Evolutionary conservation across 148 eudicot genomes (phyloP).

Genomic region (Beta vulgaris): DNA sequence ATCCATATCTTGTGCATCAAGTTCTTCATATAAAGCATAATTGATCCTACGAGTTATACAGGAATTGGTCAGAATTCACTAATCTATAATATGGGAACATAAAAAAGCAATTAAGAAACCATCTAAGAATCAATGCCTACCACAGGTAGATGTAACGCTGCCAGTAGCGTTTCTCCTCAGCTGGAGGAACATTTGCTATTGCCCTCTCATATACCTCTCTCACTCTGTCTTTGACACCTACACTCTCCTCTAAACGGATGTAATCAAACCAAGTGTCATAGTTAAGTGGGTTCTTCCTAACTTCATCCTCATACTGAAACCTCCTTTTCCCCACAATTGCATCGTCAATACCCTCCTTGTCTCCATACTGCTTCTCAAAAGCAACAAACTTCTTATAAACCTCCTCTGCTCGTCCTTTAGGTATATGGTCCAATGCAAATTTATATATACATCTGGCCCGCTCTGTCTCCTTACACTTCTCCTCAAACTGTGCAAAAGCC

Average conservation of each 20-base stretch:
- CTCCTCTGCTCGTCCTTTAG: conserved; percentile 90
- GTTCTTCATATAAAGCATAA: conserved; percentile 87
- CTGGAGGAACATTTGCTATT: conserved; percentile 86
- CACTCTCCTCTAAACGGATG: conserved; percentile 78
- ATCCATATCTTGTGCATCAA: conserved; percentile 79
- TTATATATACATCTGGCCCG: conserved; percentile 92
- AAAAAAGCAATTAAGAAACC: not conserved
- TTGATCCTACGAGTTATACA: conserved; percentile 53
- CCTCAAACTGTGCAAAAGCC: conserved; percentile 92
- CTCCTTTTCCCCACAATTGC: conserved; percentile 93
- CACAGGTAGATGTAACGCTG: conserved; percentile 89
- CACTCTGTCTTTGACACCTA: conserved; percentile 57
- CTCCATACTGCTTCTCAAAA: conserved; percentile 93
- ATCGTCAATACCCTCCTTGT: conserved; percentile 89
- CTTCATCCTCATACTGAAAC: conserved; percentile 92
- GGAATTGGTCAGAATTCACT: conserved; percentile 6
- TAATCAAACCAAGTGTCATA: conserved; percentile 96
- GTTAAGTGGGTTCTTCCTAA: conserved; percentile 77
- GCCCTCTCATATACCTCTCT: conserved; percentile 90
- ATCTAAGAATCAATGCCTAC: conserved; percentile 51
- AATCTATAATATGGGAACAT: no score
- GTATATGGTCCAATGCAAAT: conserved; percentile 87
- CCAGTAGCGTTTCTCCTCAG: conserved; percentile 95
- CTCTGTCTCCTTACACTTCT: conserved; percentile 77
- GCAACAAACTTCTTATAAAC: conserved; percentile 88